These are phyloP conservation scores for Mucor plumbeus DNA, from an alignment of 371 early-diverging fungal species.

Conservation along the genomic window DNA sequence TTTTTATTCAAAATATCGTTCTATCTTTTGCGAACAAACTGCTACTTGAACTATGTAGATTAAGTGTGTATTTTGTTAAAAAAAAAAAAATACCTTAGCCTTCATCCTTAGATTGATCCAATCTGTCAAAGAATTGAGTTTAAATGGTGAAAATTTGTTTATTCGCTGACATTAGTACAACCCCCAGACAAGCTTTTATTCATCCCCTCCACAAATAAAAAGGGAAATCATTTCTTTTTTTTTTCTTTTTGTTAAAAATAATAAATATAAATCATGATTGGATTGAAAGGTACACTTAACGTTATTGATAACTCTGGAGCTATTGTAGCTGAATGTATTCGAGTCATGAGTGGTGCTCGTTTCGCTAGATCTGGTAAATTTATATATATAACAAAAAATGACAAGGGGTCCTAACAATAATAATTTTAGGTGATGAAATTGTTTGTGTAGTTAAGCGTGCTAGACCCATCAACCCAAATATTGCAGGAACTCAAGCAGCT, in stretches of 20 bases:
- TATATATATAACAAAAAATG: not conserved
- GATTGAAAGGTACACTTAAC: conserved; percentile 80
- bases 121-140: conserved; percentile 2
- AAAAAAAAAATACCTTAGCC: not conserved
- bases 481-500: conserved; percentile 57
- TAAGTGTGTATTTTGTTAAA: too few relatives aligned
- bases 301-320: conserved; percentile 98
- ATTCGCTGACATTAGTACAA: not conserved
- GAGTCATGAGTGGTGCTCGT: conserved; percentile 86
- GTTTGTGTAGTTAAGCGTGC: conserved; percentile 96
- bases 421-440: conserved; percentile 87
- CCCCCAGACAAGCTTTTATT: not conserved
- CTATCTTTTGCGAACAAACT: too few relatives aligned
- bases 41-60: too few relatives aligned
- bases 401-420: conserved; percentile 6
- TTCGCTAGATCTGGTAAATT: conserved; percentile 72
- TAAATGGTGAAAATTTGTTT: not conserved
- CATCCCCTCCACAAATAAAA: conserved; percentile 9
- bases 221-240: not conserved
- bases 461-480: conserved; percentile 71
- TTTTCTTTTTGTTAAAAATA: not conserved
- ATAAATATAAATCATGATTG: conserved; percentile 66
- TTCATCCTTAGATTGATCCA: not conserved
- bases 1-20: too few relatives aligned
- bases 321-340: conserved; percentile 93